Conservation (phyloP, 2,329 filamentous ascomycete species). For the Alternaria viburni region DNA sequence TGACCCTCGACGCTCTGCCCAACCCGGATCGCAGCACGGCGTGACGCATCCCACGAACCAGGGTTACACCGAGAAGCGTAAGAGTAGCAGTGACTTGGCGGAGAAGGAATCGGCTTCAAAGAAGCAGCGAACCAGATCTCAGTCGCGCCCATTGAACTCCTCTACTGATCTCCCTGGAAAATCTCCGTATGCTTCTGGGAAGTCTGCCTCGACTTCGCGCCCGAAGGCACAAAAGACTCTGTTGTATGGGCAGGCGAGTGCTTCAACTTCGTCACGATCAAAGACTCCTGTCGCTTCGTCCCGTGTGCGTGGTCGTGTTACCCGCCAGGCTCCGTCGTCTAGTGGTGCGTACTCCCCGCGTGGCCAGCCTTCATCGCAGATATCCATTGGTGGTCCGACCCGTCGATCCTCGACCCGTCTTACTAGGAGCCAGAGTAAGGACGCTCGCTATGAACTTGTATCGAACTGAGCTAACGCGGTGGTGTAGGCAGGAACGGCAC, state of each 20-base stretch:
- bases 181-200: not conserved
- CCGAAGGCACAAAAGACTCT: not conserved
- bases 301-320: not conserved
- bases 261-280: not conserved
- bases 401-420: slow-evolving; percentile 5
- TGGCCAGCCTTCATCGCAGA: not conserved
- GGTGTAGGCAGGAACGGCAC: slow-evolving; percentile 7
- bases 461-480: not conserved
- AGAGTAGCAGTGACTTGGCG: not conserved
- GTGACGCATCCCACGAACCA: not conserved
- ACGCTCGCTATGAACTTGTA: not conserved
- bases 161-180: not conserved
- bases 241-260: not conserved
- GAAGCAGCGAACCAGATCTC: slow-evolving; percentile 9
- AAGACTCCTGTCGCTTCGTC: not conserved
- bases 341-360: not conserved
- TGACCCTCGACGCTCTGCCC: not conserved
- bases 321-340: not conserved
- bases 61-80: slow-evolving; percentile 15
- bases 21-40: not conserved
- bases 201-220: not conserved
- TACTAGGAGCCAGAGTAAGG: slow-evolving; percentile 13
- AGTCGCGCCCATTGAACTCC: not conserved
- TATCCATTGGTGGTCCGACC: not conserved
- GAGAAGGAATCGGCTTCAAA: slow-evolving; percentile 10